Percentiles rank a stretch among this genome's conserved stretches.
These are phyloP conservation scores for Annulohypoxylon stygium DNA, from an alignment of 495 filamentous ascomycete species.

Conservation along the genomic window DNA sequence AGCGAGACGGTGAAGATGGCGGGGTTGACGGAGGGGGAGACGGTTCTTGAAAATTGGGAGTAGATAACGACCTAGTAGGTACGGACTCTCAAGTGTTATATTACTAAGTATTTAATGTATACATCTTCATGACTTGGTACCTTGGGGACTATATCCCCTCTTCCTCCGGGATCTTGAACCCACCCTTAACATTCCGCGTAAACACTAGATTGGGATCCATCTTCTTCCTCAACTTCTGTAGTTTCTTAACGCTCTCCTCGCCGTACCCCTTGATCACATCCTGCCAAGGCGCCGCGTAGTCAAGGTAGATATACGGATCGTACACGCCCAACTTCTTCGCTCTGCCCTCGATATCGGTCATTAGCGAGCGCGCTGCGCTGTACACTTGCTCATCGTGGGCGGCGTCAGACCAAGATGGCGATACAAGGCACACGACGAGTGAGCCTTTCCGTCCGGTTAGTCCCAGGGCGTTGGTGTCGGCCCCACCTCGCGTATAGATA, in stretches of 20 bases:
- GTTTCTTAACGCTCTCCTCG: slow-evolving; percentile 51
- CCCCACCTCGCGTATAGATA: slow-evolving; percentile 55
- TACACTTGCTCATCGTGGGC: slow-evolving; percentile 22
- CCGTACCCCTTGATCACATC: slow-evolving; percentile 61
- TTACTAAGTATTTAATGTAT: neutral
- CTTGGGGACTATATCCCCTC: neutral
- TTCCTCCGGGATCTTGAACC: slow-evolving; percentile 44
- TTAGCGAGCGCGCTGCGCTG: slow-evolving; percentile 12
- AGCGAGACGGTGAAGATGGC: neutral
- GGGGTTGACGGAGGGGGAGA: neutral
- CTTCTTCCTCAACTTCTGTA: slow-evolving; percentile 52
- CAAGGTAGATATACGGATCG: slow-evolving; percentile 49
- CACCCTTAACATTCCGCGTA: slow-evolving; percentile 53
- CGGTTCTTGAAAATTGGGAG: neutral
- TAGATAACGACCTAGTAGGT: neutral
- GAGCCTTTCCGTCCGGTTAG: slow-evolving; percentile 51
- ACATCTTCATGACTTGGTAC: neutral
- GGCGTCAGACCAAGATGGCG: slow-evolving; percentile 4
- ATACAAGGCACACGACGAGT: slow-evolving; percentile 13
- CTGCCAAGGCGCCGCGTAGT: slow-evolving; percentile 57
- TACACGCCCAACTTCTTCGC: slow-evolving; percentile 26
- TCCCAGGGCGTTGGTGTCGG: slow-evolving; percentile 62
- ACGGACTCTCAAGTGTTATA: too few relatives aligned
- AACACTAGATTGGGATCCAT: slow-evolving; percentile 64
- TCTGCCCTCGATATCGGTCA: slow-evolving; percentile 10